Conservation (phyloP, 495 filamentous ascomycete species). For the Chaetomium fimeti region DNA sequence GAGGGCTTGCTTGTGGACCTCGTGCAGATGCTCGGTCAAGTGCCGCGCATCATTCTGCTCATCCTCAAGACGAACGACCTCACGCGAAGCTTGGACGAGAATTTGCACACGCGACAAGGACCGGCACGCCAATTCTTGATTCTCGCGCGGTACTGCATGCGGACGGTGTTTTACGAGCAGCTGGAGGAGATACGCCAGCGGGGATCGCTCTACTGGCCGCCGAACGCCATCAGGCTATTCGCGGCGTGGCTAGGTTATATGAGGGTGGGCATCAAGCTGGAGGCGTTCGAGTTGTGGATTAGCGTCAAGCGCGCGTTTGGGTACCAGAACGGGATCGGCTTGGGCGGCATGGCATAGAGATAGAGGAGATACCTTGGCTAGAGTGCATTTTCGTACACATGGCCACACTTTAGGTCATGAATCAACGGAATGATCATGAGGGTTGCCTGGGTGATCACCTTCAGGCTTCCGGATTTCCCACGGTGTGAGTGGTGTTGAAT, state of each 20-base stretch:
- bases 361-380: conserved; percentile 18
- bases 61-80: conserved; percentile 99
- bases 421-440: background rate
- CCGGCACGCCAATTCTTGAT: conserved; percentile 90
- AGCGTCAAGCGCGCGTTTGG: conserved; percentile 51
- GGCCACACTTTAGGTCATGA: background rate
- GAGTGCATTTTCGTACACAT: background rate
- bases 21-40: conserved; percentile 81
- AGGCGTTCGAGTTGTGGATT: conserved; percentile 60
- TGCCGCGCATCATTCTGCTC: conserved; percentile 87
- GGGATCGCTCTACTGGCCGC: conserved; percentile 50
- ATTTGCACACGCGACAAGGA: conserved; percentile 83
- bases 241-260: conserved; percentile 52
- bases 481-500: background rate
- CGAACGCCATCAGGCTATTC: conserved; percentile 48
- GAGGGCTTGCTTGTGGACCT: conserved; percentile 86
- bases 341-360: conserved; percentile 22
- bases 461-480: conserved; percentile 6
- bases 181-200: conserved; percentile 61
- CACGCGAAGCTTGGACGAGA: conserved; percentile 91
- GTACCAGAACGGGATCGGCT: conserved; percentile 14
- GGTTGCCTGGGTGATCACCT: background rate
- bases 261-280: conserved; percentile 54
- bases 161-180: conserved; percentile 84
- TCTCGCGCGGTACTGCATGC: conserved; percentile 85